Evolutionary conservation across 1,284 basidiomycete genomes (phyloP), one percentile per base, ranked within the genome.

Genomic region (Cutaneotrichosporon curvatum): DNA sequence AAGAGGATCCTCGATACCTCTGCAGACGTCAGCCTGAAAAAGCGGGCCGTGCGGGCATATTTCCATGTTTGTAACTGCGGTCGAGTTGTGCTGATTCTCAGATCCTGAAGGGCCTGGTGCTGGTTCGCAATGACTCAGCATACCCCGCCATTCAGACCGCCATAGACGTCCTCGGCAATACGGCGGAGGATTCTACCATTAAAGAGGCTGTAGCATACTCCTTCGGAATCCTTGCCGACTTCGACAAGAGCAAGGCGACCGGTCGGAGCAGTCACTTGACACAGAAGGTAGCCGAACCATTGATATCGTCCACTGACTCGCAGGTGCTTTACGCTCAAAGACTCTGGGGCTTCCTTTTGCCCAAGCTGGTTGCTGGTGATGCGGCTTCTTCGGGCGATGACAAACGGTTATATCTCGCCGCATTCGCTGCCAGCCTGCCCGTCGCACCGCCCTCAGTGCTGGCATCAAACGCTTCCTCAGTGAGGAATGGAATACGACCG

Each of bases 301-400:
- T 12, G 18, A 18, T 10, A 12, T 33, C 19, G 18, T 5, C 4
- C 14, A 16, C 34, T 49, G n/a, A 42, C 48, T 30, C 14, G 6
- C 39, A 94, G 89, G 77, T 90, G 32, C 73, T 95, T 16, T 82
- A 87, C 69, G 81, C 83, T 28, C 94, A 98, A 67, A 87, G 83
- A 67, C 84, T 87, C 58, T 84, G 88, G 61, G 83, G 79, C 45
- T 69, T 72, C 20, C 74, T 90, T 7, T 73, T 97, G 12, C 88
- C 90, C 0, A 79, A 79, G 48, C 74, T 96, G 15, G 77, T 91
- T 30, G 73, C 74, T 0, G 84, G 84, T 4, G 74, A 76, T 58
- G 61, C 65, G 45, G 63, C 59, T 9, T 62, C 55, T 16, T 30
- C 38, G 31, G 38, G 23, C n/a, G 18, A 18, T 28, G 40, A 36